Conservation (phyloP, 2,329 filamentous ascomycete genomes). For the Claviceps fusiformis region DNA sequence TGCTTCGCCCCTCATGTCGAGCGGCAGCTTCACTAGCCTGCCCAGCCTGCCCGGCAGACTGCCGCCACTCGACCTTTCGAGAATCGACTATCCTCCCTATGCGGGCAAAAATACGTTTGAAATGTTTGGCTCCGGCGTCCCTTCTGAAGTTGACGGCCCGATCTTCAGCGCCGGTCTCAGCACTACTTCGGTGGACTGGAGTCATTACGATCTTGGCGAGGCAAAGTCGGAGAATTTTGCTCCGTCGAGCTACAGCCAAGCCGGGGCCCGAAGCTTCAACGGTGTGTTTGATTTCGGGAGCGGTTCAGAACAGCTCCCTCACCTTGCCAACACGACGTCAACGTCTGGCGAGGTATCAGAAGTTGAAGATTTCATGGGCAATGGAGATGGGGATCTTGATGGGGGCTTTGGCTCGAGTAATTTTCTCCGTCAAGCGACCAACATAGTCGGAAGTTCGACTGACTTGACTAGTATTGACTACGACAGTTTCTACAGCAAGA, state of each 20-base stretch:
- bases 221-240: constrained; percentile 35
- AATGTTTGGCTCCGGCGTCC: constrained; percentile 32
- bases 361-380: constrained; percentile 43
- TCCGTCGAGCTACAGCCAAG: constrained; percentile 41
- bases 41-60: constrained; percentile 39
- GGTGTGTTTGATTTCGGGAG: constrained; percentile 36
- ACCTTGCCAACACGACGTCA: constrained; percentile 42
- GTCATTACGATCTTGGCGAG: constrained; percentile 32
- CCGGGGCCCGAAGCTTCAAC: constrained; percentile 35
- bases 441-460: constrained; percentile 25
- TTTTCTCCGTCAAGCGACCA: constrained; percentile 31
- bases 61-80: constrained; percentile 45
- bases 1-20: constrained; percentile 42
- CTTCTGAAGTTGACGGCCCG: constrained; percentile 39
- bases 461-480: constrained; percentile 40
- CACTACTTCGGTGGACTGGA: constrained; percentile 35
- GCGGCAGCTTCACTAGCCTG: constrained; percentile 36
- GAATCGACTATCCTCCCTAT: constrained; percentile 36
- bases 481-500: constrained; percentile 40
- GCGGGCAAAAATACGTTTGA: constrained; percentile 34
- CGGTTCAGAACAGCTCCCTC: constrained; percentile 39
- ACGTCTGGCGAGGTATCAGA: constrained; percentile 56
- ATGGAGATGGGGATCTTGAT: constrained; percentile 34
- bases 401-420: constrained; percentile 32
- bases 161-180: constrained; percentile 50